Evolutionary conservation across 1,284 basidiomycete species (phyloP).

Genomic region (Pulchroboletus neoregius): DNA sequence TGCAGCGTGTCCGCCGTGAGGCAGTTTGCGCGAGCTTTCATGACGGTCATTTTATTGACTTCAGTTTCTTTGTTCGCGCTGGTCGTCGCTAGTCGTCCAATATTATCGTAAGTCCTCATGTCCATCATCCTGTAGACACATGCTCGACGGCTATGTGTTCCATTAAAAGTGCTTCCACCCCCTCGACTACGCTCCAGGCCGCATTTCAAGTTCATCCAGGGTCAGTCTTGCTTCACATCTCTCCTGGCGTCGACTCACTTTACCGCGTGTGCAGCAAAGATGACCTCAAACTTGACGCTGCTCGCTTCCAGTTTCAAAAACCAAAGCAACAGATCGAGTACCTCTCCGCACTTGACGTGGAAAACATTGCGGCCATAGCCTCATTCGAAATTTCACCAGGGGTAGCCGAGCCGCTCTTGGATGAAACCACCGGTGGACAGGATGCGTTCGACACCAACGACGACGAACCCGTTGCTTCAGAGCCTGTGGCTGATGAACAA

Average conservation of each 20-base stretch:
- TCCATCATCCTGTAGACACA: constrained; percentile 8
- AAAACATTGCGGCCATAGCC: neutral
- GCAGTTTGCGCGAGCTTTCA: constrained; percentile 23
- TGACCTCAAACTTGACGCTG: constrained; percentile 11
- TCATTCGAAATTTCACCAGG: constrained; percentile 5
- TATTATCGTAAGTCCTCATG: constrained; percentile 30
- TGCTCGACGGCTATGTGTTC: constrained; percentile 6
- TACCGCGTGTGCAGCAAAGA: constrained; percentile 17
- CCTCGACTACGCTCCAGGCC: constrained; percentile 37
- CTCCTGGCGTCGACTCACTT: constrained; percentile 9
- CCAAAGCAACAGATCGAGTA: constrained; percentile 13
- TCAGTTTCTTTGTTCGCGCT: constrained; percentile 44
- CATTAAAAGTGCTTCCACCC: neutral
- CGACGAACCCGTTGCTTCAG: too few species aligned
- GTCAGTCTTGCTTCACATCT: constrained; percentile 31
- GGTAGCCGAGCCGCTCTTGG: too few species aligned
- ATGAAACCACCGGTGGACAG: too few species aligned
- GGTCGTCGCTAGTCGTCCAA: constrained; percentile 43
- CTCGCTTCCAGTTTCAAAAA: constrained; percentile 4
- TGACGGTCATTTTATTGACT: constrained; percentile 41
- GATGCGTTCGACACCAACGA: too few species aligned
- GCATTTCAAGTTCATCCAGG: constrained; percentile 38
- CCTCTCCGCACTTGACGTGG: neutral
- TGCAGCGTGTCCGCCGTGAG: too few species aligned
- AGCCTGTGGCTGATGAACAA: neutral